Conservation (phyloP, 2,329 filamentous ascomycete species). For the Talaromyces sp. region DNA sequence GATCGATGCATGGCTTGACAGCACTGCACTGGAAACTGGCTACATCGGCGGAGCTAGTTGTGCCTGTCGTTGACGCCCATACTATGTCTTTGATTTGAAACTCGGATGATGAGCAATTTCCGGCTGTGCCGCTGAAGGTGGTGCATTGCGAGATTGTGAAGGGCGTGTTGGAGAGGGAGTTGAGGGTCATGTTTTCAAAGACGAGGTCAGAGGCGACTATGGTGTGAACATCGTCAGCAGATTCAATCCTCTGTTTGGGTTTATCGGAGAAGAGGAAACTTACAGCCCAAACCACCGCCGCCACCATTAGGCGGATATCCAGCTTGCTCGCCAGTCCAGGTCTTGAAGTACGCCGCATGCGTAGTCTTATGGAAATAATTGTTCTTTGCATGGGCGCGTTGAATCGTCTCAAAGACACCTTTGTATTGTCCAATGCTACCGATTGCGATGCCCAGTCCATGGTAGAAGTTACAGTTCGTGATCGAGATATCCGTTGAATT, state of each 20-base stretch:
- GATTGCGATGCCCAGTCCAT: background rate
- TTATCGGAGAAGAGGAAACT: background rate
- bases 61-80: conserved; percentile 23
- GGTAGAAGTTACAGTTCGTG: background rate
- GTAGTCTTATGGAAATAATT: background rate
- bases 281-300: background rate
- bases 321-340: background rate
- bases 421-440: background rate
- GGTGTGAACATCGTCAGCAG: background rate
- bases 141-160: conserved; percentile 36
- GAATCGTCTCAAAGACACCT: background rate
- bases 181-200: background rate
- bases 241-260: background rate
- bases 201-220: background rate
- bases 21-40: conserved; percentile 31
- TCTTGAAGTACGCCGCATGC: background rate
- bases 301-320: background rate
- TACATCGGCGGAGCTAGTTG: conserved; percentile 20
- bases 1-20: conserved; percentile 27
- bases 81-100: conserved; percentile 40
- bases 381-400: background rate
- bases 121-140: conserved; percentile 31
- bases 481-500: background rate
- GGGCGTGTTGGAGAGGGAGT: conserved; percentile 26
- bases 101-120: conserved; percentile 38